Base-by-base conservation (phyloP, 345 rosid species). In the Gossypium ekmanianum region DNA sequence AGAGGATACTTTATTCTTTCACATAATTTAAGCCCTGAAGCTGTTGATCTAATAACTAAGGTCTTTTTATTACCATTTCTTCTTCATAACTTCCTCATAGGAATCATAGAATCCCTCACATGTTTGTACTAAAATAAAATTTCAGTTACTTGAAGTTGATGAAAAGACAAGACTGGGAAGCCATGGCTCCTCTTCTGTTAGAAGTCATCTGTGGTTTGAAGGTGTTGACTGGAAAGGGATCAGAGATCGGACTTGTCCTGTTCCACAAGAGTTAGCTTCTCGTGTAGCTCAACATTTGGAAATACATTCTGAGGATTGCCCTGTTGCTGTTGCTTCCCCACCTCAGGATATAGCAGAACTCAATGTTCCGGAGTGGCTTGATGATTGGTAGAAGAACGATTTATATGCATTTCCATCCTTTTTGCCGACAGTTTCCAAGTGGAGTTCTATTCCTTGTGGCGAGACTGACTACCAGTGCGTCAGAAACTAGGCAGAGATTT, bases 121-220 rank as follows among this genome's bases (percentile, higher is more conserved):
- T 72, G 66, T 22, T 63, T 27, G 27, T 10, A 27, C 52, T 16
- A 18, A n/a, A 55, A 9, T 73, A 56, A 55, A 39, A 69, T 18
- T 44, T 75, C 87, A 94, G 98, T 79, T 94, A 83, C 92, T 94
- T 61, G 89, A 89, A 80, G 95, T 86, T 54, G 86, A 94, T 52
- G 98, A 90, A 85, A 84, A 70, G 71, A 57, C 13, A 68, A 83
- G 98, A 77, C 85, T 92, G 13, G 98, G 97, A 59, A 82, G 87
- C 85, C 82, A 78, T 78, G 94, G 93, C 75, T 65, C 90, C 1
- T 78, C 75, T 55, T 85, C 91, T 41, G 74, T 90, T 45, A 90
- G 87, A 85, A 81, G 79, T 34, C 98, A 95, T 79, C 87, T 91
- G 0, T 91, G 98, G 97, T 95, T 92, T 79, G 76, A 34, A 61